These are phyloP conservation scores for Aspergillus unguis DNA, from an alignment of 2,329 filamentous ascomycete genomes.

Conservation along the genomic window DNA sequence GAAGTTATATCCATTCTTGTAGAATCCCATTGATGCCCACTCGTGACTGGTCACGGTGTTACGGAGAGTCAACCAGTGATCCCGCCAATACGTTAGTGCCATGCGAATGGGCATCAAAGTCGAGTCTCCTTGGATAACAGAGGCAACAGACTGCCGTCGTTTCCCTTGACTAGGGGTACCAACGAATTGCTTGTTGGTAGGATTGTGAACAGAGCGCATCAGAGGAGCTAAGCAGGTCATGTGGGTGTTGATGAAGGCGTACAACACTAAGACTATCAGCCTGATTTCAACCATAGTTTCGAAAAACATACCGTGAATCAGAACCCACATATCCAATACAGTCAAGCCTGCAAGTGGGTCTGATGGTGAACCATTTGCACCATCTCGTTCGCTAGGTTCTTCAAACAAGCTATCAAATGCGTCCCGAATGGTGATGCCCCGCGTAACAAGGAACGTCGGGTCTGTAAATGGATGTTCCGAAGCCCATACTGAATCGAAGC, in stretches of 20 bases:
- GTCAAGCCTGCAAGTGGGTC: slow-evolving; percentile 26
- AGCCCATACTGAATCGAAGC: slow-evolving; percentile 39
- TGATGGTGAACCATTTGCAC: not conserved
- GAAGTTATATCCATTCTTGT: slow-evolving; percentile 42
- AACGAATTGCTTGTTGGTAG: slow-evolving; percentile 4
- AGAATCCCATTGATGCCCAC: slow-evolving; percentile 43
- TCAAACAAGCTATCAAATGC: slow-evolving; percentile 42
- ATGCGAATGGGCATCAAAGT: slow-evolving; percentile 31
- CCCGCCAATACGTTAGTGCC: slow-evolving; percentile 38
- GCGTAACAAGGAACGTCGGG: slow-evolving; percentile 36
- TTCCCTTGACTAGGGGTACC: not conserved
- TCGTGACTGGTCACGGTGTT: slow-evolving; percentile 32
- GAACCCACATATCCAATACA: slow-evolving; percentile 41
- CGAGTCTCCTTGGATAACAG: slow-evolving; percentile 28
- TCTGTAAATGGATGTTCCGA: slow-evolving; percentile 43
- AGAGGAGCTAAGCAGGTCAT: slow-evolving; percentile 37
- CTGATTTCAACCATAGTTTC: not conserved
- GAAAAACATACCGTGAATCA: slow-evolving; percentile 39
- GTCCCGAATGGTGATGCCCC: slow-evolving; percentile 36
- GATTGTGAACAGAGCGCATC: slow-evolving; percentile 15
- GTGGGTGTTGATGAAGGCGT: slow-evolving; percentile 41
- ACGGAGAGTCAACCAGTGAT: slow-evolving; percentile 36
- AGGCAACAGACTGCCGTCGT: slow-evolving; percentile 10
- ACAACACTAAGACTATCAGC: slow-evolving; percentile 31
- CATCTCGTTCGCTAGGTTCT: slow-evolving; percentile 17